Evolutionary conservation across 129 eudicot species (phyloP).

Genomic region (Logfia minima): DNA sequence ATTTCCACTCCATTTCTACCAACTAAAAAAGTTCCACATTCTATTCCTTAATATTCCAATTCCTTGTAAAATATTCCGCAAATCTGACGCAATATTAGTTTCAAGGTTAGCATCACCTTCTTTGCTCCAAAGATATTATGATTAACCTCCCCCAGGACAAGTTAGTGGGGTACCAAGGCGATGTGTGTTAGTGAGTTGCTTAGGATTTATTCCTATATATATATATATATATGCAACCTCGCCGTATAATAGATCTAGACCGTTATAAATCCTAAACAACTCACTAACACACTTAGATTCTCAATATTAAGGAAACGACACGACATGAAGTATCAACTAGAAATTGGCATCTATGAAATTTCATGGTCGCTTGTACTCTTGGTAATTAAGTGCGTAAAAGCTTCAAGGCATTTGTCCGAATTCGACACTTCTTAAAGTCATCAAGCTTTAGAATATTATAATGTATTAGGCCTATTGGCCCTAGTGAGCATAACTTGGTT

Average conservation of each 20-base stretch:
- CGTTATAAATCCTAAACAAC: background rate
- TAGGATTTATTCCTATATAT: background rate
- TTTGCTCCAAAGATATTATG: too few species aligned
- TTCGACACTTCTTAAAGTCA: conserved; percentile 11
- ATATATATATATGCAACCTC: background rate
- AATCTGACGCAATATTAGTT: too few species aligned
- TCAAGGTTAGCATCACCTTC: too few species aligned
- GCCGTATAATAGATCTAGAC: background rate
- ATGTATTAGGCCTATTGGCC: background rate
- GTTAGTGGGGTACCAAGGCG: too few species aligned
- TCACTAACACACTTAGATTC: conserved; percentile 2
- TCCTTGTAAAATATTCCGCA: too few species aligned
- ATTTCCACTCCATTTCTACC: too few species aligned
- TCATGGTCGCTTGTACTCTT: background rate
- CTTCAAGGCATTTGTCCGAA: conserved; percentile 9
- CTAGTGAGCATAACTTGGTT: background rate
- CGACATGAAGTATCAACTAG: background rate
- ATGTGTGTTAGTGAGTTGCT: too few species aligned
- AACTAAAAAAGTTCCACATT: too few species aligned
- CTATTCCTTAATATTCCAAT: too few species aligned
- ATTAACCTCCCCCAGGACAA: too few species aligned
- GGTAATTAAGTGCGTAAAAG: background rate
- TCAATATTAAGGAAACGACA: conserved; percentile 8
- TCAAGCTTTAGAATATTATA: conserved; percentile 16
- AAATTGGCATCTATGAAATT: background rate